Base-by-base conservation (phyloP, 2,329 filamentous ascomycete genomes). In the Coniella lustricola region DNA sequence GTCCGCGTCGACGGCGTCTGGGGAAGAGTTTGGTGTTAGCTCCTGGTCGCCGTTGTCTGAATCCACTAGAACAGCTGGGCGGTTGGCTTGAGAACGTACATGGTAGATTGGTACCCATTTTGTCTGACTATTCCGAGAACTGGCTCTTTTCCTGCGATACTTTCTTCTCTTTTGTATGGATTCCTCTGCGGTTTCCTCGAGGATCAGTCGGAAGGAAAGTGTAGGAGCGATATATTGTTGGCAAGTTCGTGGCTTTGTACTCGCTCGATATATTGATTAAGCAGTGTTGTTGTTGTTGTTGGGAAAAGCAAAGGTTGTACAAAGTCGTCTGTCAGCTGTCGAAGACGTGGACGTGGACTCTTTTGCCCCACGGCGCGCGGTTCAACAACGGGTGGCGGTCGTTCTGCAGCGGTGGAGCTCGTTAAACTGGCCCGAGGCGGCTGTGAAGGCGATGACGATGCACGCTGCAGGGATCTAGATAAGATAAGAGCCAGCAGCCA, bases 1-100 rank as follows among this genome's bases (percentile, higher is more conserved):
- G 75, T 98, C 93, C 61, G 93, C 93, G 72, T 98, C 93, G 58
- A 94, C 90, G 62, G 93, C 93, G 76, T 97, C 93, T 97, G 70
- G 52, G 43, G 29, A 36, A 21, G 25, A 10, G 10, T 10, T 29
- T 10, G 25, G 22, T 5, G 20, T 2, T 9, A 29, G 38, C 29
- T 31, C 17, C 14, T 22, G 37, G 7, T 41, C 3, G 9, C 10
- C 29, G 18, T n/a, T n/a, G n/a, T n/a, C n/a, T n/a, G n/a, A n/a
- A n/a, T n/a, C n/a, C n/a, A n/a, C n/a, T n/a, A n/a, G n/a, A n/a
- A n/a, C n/a, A n/a, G n/a, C n/a, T n/a, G 13, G 7, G 16, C 7
- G 20, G 44, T 10, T 40, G 36, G 7, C 35, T 29, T 44, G 39
- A n/a, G 17, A 35, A 55, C 59, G 56, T 49, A 75, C 72, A 75